phyloP scores from a whole-genome alignment of 2,329 filamentous ascomycete species.

The Talaromyces sp. region DNA sequence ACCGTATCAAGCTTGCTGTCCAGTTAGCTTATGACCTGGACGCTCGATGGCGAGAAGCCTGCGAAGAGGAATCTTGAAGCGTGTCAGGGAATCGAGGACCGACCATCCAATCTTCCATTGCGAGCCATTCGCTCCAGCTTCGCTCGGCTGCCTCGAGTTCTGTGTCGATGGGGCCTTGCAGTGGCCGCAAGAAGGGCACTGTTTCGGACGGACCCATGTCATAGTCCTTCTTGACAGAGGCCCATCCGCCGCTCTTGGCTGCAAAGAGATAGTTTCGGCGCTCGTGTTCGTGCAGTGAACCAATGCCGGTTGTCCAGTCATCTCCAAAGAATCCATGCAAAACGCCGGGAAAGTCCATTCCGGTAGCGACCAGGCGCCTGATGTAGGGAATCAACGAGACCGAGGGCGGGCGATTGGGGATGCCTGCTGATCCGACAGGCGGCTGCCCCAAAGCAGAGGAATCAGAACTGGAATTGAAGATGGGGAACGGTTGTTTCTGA shows the following conservation, averaged over 20 bases:
- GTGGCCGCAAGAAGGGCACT: conserved; percentile 77
- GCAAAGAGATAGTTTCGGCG: conserved; percentile 92
- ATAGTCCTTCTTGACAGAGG: conserved; percentile 82
- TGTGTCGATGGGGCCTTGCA: conserved; percentile 68
- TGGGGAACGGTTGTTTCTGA: conserved; percentile 57
- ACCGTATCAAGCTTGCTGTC: background rate
- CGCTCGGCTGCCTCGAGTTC: conserved; percentile 80
- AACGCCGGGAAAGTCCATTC: conserved; percentile 81
- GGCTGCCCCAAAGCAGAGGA: conserved; percentile 34
- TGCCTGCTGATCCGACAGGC: conserved; percentile 31
- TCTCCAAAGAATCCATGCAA: conserved; percentile 96
- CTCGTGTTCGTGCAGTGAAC: conserved; percentile 80
- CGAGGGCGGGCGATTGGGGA: conserved; percentile 31
- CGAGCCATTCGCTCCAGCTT: conserved; percentile 89
- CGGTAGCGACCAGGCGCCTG: conserved; percentile 81
- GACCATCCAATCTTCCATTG: conserved; percentile 99
- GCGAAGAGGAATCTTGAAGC: conserved; percentile 33
- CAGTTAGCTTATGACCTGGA: conserved; percentile 19
- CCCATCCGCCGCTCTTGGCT: conserved; percentile 87
- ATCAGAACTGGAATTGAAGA: conserved; percentile 35
- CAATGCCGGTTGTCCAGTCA: conserved; percentile 75
- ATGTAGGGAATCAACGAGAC: conserved; percentile 83
- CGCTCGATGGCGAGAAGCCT: conserved; percentile 27
- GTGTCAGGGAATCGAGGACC: conserved; percentile 65
- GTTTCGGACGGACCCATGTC: conserved; percentile 79